Conservation (phyloP, 1,284 basidiomycete species). For the Xanthoconium separans region DNA sequence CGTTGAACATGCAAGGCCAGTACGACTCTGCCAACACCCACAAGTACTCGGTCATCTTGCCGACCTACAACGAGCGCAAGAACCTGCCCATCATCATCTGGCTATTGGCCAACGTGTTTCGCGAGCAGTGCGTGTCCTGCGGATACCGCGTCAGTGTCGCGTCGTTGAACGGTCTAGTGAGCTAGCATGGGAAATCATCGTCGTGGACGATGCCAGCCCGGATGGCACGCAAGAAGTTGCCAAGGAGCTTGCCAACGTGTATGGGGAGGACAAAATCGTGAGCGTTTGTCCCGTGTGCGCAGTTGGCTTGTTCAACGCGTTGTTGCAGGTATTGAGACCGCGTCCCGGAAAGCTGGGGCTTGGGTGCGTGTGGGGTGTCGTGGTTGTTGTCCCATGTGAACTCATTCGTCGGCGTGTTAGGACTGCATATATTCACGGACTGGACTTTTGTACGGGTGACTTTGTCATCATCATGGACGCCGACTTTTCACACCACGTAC, state of each 20-base stretch:
- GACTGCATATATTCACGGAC: constrained; percentile 90
- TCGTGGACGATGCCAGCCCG: constrained; percentile 90
- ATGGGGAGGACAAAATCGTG: constrained; percentile 81
- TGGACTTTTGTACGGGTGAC: constrained; percentile 86
- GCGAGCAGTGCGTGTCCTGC: constrained; percentile 59
- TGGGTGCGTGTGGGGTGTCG: constrained; percentile 51
- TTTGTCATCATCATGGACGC: constrained; percentile 98
- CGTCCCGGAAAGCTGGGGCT: constrained; percentile 87
- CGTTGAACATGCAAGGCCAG: constrained; percentile 64
- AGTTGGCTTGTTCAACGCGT: constrained; percentile 1
- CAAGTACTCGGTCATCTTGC: constrained; percentile 88
- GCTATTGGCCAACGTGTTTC: constrained; percentile 76
- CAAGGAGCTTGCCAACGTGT: constrained; percentile 69
- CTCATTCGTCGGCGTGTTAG: constrained; percentile 39
- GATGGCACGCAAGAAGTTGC: constrained; percentile 92
- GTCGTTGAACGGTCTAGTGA: constrained; percentile 36
- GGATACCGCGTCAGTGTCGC: neutral
- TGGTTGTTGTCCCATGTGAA: neutral
- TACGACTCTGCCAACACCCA: constrained; percentile 55
- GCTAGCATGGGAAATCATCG: constrained; percentile 80
- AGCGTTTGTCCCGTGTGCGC: constrained; percentile 21
- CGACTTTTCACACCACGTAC: constrained; percentile 91
- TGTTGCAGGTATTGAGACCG: constrained; percentile 71
- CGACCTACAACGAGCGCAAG: constrained; percentile 92
- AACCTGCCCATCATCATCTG: constrained; percentile 87